Base-by-base conservation (phyloP, 2,329 filamentous ascomycete species). In the Phyllosticta citribraziliensis region DNA sequence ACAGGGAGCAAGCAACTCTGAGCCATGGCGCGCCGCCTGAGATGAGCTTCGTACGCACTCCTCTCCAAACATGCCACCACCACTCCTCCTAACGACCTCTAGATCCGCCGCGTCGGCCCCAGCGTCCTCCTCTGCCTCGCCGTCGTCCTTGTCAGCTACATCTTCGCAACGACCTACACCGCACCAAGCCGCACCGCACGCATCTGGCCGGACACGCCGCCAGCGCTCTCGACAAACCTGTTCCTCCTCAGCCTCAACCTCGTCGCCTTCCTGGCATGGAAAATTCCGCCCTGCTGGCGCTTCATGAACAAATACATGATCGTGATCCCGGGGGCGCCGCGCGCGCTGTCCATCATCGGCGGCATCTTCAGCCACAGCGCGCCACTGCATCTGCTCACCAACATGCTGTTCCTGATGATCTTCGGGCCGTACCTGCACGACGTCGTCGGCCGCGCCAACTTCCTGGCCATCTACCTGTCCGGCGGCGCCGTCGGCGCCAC, bases 281-380 rank as follows among this genome's bases (percentile, higher is more conserved):
- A 80, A 65, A 65, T 84, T 11, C 87, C 88, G 55, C 83, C 84
- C 1, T 67, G 85, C 30, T 93, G 87, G 86, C 73, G 75, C 12
- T 57, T 84, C 17, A 74, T 91, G 66, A 92, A 90, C 74, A 82
- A 79, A 64, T 87, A 87, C 75, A 85, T 89, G 74, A 76, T 88
- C 51, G 72, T 86, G 40, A 76, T 85, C 9, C 80, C 87, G 6
- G 87, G 84, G 6, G 84, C 84, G 57, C 87, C 88, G 9, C 80
- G 80, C 64, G 80, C 87, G 3, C 62, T 84, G 20, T 81, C 82
- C 64, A 72, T 89, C 64, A 68, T 93, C 27, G 83, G 84, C 35
- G 83, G 84, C 65, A 76, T 83, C 56, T 89, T 91, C 75, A 88
- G 85, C 20, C 89, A 94, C 75, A 82, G 88, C 59, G 75, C 73